Base-by-base conservation (phyloP, 1,284 basidiomycete genomes). In the Singerocomus inundabilis region DNA sequence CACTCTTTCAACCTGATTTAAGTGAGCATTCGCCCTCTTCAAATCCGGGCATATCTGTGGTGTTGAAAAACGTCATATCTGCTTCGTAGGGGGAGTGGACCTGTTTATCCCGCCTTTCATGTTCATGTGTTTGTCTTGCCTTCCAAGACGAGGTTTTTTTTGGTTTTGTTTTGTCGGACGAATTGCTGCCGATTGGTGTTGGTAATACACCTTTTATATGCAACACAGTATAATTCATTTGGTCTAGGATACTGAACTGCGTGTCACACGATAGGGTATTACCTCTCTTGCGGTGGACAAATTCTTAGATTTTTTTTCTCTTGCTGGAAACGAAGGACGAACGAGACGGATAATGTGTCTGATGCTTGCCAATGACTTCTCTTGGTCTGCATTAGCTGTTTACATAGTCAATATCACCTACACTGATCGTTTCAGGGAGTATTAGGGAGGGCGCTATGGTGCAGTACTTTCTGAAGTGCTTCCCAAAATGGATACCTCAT, bases 151-250 rank as follows among this genome's bases (percentile, higher is more conserved):
- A 30, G 25, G 15, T 35, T 32, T 9, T 5, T 31, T 25, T 38
- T 36, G n/a, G n/a, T n/a, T n/a, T n/a, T n/a, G n/a, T 21, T 26
- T 44, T 32, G 33, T 48, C 38, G 32, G 40, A 21, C 18, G 9
- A 24, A 28, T 21, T 40, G 40, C 48, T 21, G 9, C 31, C 10
- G 36, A 34, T 21, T 24, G 28, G 9, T 39, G 26, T 31, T 42
- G 46, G 30, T 46, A 40, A 18, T 51, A 42, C 37, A n/a, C 29
- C 5, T 16, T 34, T 15, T 41, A 38, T 21, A 29, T 42, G n/a
- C 47, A 42, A 34, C 29, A 35, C 24, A 9, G 31, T 49, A 38
- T 16, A 42, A n/a, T 58, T 56, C 9, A 25, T 9, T 39, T 48
- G 30, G 33, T 43, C 25, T 39, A 39, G 28, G 10, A 49, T 45